These are phyloP conservation scores for Zymoseptoria crescenta DNA, from an alignment of 2,329 filamentous ascomycete species.

Conservation along the genomic window DNA sequence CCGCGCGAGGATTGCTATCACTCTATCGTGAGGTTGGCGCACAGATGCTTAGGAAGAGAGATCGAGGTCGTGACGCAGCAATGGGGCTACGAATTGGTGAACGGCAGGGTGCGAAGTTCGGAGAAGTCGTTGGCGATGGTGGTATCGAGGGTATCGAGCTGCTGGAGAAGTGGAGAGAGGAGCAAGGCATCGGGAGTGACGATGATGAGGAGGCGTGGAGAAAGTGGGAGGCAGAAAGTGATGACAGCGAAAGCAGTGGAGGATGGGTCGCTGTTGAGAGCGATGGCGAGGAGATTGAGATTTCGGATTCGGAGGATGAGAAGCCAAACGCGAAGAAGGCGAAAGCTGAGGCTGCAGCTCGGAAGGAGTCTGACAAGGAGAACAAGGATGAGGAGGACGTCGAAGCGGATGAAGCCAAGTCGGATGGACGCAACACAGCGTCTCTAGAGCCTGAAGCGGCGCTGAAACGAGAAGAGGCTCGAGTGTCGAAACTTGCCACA, in stretches of 20 bases:
- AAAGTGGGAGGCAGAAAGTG: constrained; percentile 55
- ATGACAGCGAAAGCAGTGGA: constrained; percentile 62
- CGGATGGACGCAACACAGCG: constrained; percentile 27
- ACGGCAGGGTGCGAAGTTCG: constrained; percentile 70
- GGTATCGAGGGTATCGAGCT: constrained; percentile 89
- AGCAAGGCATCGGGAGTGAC: constrained; percentile 62
- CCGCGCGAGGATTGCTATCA: constrained; percentile 81
- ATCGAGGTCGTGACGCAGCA: constrained; percentile 83
- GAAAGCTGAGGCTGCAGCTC: constrained; percentile 5
- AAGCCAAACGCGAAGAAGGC: constrained; percentile 41
- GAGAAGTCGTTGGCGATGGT: constrained; percentile 65
- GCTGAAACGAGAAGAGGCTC: constrained; percentile 25
- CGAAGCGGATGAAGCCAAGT: constrained; percentile 13
- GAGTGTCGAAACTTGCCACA: constrained; percentile 67
- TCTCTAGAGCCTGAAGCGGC: constrained; percentile 25
- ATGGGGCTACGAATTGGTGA: constrained; percentile 71
- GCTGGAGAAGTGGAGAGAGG: constrained; percentile 86
- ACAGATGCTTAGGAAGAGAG: constrained; percentile 79
- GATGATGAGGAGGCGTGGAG: constrained; percentile 50
- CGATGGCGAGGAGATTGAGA: constrained; percentile 67
- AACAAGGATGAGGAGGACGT: constrained; percentile 9
- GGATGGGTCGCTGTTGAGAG: constrained; percentile 90
- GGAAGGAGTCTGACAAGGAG: constrained; percentile 10
- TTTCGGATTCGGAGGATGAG: constrained; percentile 67
- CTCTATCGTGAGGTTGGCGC: constrained; percentile 88